phyloP scores from a whole-genome alignment of 2,329 filamentous ascomycete genomes.

The Microsporum canis region DNA sequence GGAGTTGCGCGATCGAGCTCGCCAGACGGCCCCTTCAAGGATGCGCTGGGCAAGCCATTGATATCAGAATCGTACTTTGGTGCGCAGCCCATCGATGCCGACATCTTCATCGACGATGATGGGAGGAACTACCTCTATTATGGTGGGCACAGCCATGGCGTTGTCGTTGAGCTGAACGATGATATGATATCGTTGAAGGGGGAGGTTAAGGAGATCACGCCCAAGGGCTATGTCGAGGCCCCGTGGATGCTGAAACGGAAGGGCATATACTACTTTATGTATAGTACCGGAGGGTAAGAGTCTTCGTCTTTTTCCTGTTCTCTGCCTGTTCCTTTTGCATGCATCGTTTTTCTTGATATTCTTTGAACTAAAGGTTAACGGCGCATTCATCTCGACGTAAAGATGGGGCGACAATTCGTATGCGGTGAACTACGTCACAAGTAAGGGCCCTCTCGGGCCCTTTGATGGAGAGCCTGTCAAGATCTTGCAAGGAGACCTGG shows the following conservation, averaged over 20 bases:
- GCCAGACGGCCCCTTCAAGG: slow-evolving; percentile 33
- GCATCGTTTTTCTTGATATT: neutral
- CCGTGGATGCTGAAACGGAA: slow-evolving; percentile 36
- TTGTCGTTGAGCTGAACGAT: slow-evolving; percentile 34
- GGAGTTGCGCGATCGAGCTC: slow-evolving; percentile 31
- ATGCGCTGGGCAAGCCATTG: slow-evolving; percentile 34
- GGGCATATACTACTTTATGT: slow-evolving; percentile 37
- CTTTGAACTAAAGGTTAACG: neutral
- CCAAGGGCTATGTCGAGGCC: slow-evolving; percentile 36
- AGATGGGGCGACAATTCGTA: slow-evolving; percentile 39
- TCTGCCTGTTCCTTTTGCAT: neutral
- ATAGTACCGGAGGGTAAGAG: slow-evolving; percentile 32
- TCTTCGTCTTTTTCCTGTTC: neutral
- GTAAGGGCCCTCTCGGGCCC: slow-evolving; percentile 31
- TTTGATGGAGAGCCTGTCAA: slow-evolving; percentile 30
- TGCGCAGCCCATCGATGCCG: slow-evolving; percentile 40
- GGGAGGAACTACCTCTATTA: slow-evolving; percentile 36
- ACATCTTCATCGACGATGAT: slow-evolving; percentile 35
- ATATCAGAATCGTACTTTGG: slow-evolving; percentile 37
- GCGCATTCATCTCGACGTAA: neutral
- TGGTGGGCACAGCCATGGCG: slow-evolving; percentile 34
- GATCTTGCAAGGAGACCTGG: slow-evolving; percentile 25
- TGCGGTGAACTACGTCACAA: slow-evolving; percentile 36
- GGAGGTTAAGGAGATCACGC: slow-evolving; percentile 38
- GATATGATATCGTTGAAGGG: slow-evolving; percentile 39